Evolutionary conservation across 495 filamentous ascomycete species (phyloP).

Genomic region (Apodospora peruviana): DNA sequence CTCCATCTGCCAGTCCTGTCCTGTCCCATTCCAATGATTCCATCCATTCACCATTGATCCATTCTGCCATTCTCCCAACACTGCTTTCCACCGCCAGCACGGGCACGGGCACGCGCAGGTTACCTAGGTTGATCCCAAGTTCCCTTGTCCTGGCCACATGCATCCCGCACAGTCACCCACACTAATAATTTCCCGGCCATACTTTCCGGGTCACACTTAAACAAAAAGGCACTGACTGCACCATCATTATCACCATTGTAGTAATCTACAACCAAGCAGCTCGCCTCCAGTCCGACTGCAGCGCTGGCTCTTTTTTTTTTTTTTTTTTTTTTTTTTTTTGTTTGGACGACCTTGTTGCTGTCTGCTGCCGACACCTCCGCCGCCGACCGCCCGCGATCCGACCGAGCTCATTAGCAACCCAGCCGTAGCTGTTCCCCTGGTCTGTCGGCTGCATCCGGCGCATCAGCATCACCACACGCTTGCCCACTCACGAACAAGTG

Average conservation of each 20-base stretch:
- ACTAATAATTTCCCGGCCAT: slow-evolving; percentile 26
- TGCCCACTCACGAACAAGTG: not conserved
- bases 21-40: not conserved
- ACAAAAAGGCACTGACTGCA: slow-evolving; percentile 15
- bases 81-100: not conserved
- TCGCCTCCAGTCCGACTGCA: not conserved
- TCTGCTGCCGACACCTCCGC: too few relatives aligned
- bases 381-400: too few relatives aligned
- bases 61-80: not conserved
- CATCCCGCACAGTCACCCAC: slow-evolving; percentile 19
- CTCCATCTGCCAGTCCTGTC: not conserved
- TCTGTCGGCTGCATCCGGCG: slow-evolving; percentile 1
- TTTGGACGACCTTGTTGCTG: too few relatives aligned
- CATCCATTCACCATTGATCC: too few relatives aligned
- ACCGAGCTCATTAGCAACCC: too few relatives aligned
- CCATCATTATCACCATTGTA: slow-evolving; percentile 2
- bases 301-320: too few relatives aligned
- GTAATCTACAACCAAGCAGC: not conserved
- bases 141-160: slow-evolving; percentile 15
- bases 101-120: not conserved
- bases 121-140: not conserved
- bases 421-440: too few relatives aligned
- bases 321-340: too few relatives aligned
- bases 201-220: slow-evolving; percentile 22
- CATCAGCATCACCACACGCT: slow-evolving; percentile 2